These are phyloP conservation scores for Boletus sensibilis DNA, from an alignment of 768 basidiomycete species.

Conservation along the genomic window DNA sequence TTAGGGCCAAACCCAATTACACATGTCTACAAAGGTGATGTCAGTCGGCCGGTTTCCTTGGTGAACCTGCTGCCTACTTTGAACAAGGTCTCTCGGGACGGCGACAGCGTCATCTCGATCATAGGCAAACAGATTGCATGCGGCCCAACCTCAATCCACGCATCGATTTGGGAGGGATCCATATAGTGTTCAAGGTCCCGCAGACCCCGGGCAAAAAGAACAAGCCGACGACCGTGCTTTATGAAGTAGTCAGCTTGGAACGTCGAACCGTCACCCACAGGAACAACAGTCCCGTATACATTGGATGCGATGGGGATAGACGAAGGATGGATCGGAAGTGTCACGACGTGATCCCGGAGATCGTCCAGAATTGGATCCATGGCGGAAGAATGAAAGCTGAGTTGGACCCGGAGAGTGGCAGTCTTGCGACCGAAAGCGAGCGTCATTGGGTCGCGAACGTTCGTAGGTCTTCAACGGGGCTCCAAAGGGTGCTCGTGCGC, in stretches of 20 bases:
- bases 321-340: constrained; percentile 44
- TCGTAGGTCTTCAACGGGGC: constrained; percentile 38
- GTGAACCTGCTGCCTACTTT: not conserved
- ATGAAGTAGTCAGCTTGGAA: constrained; percentile 55
- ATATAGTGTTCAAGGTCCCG: constrained; percentile 35
- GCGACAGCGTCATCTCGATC: constrained; percentile 38
- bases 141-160: constrained; percentile 70
- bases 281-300: constrained; percentile 51
- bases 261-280: constrained; percentile 48
- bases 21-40: not conserved
- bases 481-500: not conserved
- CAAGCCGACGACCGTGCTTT: constrained; percentile 58
- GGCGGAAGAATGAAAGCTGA: constrained; percentile 64
- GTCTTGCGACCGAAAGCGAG: constrained; percentile 36
- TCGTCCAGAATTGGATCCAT: constrained; percentile 59
- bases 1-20: no score
- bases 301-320: constrained; percentile 63
- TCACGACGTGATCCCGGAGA: constrained; percentile 40
- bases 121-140: constrained; percentile 58
- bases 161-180: constrained; percentile 33
- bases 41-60: not conserved
- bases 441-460: constrained; percentile 44
- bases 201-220: constrained; percentile 53
- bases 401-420: constrained; percentile 50
- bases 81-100: constrained; percentile 30